A percentile compares a stretch with the other conserved stretches of the same genome.
Conservation (phyloP, 805 yeast species). For the Yarrowia keelungensis region DNA sequence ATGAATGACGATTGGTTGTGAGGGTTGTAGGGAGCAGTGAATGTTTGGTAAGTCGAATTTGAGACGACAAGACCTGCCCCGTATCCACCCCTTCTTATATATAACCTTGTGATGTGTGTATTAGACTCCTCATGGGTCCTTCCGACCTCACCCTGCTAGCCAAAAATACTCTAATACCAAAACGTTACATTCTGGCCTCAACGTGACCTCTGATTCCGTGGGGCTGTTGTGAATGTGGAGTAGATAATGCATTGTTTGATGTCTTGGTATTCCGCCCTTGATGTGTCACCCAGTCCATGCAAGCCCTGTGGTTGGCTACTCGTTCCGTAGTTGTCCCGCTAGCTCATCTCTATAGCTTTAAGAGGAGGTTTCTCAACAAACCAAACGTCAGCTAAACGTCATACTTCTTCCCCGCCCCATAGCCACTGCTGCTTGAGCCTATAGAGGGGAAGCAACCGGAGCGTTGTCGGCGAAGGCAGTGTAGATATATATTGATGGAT, state of each 20-base stretch:
- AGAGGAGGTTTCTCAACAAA: slow-evolving; percentile 11
- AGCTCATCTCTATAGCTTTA: slow-evolving; percentile 13
- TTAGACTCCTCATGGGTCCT: slow-evolving; percentile 9
- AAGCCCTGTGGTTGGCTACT: background rate
- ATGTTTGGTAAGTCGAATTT: background rate
- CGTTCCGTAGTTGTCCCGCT: background rate
- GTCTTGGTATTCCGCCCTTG: no score
- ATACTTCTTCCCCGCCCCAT: slow-evolving; percentile 15
- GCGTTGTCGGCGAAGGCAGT: no score
- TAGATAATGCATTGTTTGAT: no score
- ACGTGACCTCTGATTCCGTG: background rate
- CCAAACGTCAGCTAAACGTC: no score
- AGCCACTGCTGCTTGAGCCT: background rate
- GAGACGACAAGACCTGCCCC: background rate
- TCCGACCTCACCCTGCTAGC: slow-evolving; percentile 24
- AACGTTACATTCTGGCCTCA: slow-evolving; percentile 22
- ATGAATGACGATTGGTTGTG: slow-evolving; percentile 17
- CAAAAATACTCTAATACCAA: slow-evolving; percentile 7
- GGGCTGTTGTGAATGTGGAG: no score
- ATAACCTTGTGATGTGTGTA: slow-evolving; percentile 10
- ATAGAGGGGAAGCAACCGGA: slow-evolving; percentile 11
- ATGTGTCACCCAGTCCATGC: background rate
- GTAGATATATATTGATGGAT: no score
- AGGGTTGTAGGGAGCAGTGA: background rate
- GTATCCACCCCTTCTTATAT: no score